Evolutionary conservation across 805 yeast species (phyloP).

Genomic region (Hyphopichia homilentoma): DNA sequence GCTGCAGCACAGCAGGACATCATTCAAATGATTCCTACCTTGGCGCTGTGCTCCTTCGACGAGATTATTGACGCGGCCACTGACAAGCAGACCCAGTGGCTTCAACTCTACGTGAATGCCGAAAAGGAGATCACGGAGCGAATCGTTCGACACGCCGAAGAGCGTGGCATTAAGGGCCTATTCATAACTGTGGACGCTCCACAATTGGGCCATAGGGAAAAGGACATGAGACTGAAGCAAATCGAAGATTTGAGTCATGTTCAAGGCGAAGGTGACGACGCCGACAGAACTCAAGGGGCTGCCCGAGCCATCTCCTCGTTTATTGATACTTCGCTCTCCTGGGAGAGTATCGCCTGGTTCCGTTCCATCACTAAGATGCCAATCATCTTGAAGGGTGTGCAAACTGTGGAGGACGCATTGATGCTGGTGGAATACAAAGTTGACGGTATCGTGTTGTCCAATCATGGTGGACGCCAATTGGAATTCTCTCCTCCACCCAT

Average conservation of each 20-base stretch:
- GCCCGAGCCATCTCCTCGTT: slow-evolving; percentile 84
- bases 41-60: slow-evolving; percentile 19
- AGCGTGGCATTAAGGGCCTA: slow-evolving; percentile 25
- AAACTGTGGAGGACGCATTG: slow-evolving; percentile 62
- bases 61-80: slow-evolving; percentile 22
- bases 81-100: slow-evolving; percentile 27
- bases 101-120: slow-evolving; percentile 26
- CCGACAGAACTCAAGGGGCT: slow-evolving; percentile 77
- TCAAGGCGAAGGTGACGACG: slow-evolving; percentile 47
- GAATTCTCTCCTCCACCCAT: slow-evolving; percentile 61
- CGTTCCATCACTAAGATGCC: slow-evolving; percentile 36
- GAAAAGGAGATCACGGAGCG: slow-evolving; percentile 19
- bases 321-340: slow-evolving; percentile 45
- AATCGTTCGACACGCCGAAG: slow-evolving; percentile 21
- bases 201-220: slow-evolving; percentile 39
- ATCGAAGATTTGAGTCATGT: slow-evolving; percentile 37
- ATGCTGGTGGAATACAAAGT: slow-evolving; percentile 56
- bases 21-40: slow-evolving; percentile 29
- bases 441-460: slow-evolving; percentile 63
- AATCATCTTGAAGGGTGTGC: slow-evolving; percentile 57
- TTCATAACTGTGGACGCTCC: slow-evolving; percentile 34
- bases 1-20: slow-evolving; percentile 29
- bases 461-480: slow-evolving; percentile 73
- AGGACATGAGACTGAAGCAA: slow-evolving; percentile 33
- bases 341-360: slow-evolving; percentile 41